Conservation (phyloP, 352 stramenopile species). For the Phytophthora ohioensis region DNA sequence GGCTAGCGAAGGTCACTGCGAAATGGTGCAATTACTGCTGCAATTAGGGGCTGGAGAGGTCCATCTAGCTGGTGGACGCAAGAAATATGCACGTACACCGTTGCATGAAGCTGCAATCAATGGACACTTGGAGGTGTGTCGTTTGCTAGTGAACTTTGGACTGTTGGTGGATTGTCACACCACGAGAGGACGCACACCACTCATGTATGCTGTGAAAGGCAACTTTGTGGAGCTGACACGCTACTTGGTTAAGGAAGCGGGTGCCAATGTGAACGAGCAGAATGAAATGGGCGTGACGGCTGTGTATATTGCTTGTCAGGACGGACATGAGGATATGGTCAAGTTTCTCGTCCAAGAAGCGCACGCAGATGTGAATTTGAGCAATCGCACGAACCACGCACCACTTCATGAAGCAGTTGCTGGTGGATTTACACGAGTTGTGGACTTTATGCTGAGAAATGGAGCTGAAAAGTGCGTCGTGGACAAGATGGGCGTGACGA, state of each 20-base stretch:
- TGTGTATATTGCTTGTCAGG: constrained; percentile 70
- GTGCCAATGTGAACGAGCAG: constrained; percentile 72
- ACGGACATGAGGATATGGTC: constrained; percentile 60
- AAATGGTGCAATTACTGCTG: constrained; percentile 60
- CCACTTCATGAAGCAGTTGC: constrained; percentile 77
- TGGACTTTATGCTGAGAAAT: constrained; percentile 59
- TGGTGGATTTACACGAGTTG: constrained; percentile 54
- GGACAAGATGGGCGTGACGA: constrained; percentile 81
- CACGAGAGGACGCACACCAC: constrained; percentile 72
- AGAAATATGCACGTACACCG: constrained; percentile 72
- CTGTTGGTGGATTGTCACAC: constrained; percentile 83
- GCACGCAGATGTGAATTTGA: constrained; percentile 62
- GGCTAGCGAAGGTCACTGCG: constrained; percentile 57
- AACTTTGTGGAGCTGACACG: constrained; percentile 57
- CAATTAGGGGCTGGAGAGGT: constrained; percentile 62
- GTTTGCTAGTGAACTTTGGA: constrained; percentile 60
- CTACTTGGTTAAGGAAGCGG: constrained; percentile 57
- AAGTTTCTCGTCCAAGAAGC: constrained; percentile 52
- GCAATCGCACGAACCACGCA: constrained; percentile 71
- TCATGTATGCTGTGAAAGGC: constrained; percentile 83
- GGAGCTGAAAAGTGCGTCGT: constrained; percentile 72
- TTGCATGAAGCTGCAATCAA: constrained; percentile 79
- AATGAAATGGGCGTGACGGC: constrained; percentile 86
- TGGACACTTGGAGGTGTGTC: constrained; percentile 62
- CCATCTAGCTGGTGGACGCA: constrained; percentile 67